phyloP scores from a whole-genome alignment of 176 grass and related monocot species.

The Eleusine indica region DNA sequence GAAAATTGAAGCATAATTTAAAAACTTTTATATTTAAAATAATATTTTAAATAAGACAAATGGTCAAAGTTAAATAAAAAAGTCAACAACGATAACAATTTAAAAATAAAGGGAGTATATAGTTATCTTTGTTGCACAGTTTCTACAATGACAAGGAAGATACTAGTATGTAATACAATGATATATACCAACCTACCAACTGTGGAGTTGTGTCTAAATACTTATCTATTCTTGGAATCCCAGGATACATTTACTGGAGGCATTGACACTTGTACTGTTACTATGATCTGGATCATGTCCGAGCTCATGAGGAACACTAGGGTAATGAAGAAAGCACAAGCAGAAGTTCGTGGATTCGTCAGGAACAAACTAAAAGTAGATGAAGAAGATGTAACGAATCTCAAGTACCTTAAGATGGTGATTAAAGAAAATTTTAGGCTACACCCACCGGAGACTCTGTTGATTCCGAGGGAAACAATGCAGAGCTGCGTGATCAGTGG shows the following conservation, averaged over 20 bases:
- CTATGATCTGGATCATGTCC: constrained; percentile 43
- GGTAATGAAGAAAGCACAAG: constrained; percentile 35
- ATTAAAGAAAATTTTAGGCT: constrained; percentile 54
- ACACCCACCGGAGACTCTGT: constrained; percentile 34
- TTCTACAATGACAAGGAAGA: no score
- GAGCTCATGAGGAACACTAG: constrained; percentile 54
- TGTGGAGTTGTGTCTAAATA: background rate
- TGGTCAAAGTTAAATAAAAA: no score
- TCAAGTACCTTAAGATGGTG: constrained; percentile 56
- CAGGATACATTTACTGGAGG: constrained; percentile 48
- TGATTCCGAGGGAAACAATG: constrained; percentile 44
- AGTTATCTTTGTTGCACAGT: no score
- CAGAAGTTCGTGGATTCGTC: constrained; percentile 14
- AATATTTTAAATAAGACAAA: no score
- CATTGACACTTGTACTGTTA: constrained; percentile 44
- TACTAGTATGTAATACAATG: no score
- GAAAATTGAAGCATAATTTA: no score
- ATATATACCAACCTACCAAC: no score
- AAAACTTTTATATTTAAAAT: no score
- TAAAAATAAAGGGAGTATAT: no score
- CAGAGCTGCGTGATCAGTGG: constrained; percentile 28
- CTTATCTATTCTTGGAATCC: background rate
- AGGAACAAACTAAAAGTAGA: constrained; percentile 28
- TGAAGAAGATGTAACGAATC: constrained; percentile 20
- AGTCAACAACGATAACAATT: no score